Evolutionary conservation across 352 stramenopile species (phyloP).

Genomic region (Globisporangium mamillatum): DNA sequence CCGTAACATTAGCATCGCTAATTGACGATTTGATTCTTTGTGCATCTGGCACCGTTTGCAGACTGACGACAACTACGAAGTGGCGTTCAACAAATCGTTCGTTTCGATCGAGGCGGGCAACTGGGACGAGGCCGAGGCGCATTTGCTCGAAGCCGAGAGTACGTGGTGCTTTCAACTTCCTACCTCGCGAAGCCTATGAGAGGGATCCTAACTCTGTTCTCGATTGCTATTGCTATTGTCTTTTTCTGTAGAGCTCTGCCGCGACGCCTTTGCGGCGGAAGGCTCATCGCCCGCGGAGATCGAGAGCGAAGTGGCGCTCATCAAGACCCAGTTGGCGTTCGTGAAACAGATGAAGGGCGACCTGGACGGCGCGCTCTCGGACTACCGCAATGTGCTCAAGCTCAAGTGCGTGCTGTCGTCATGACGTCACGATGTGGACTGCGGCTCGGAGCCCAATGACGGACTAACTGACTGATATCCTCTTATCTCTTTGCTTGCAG

Average conservation of each 20-base stretch:
- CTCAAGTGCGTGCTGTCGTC: slow-evolving; percentile 47
- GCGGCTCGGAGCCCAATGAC: no score
- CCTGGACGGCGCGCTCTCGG: slow-evolving; percentile 58
- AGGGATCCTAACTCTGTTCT: background rate
- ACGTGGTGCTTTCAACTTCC: slow-evolving; percentile 12
- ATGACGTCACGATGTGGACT: background rate
- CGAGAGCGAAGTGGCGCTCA: slow-evolving; percentile 68
- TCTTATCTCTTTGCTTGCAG: slow-evolving; percentile 20
- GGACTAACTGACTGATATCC: background rate
- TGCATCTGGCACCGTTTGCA: slow-evolving; percentile 10
- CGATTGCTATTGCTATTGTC: background rate
- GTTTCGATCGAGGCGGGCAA: slow-evolving; percentile 65
- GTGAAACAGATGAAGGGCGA: slow-evolving; percentile 79
- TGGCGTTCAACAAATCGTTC: slow-evolving; percentile 86
- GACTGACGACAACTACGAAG: slow-evolving; percentile 74
- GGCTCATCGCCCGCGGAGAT: slow-evolving; percentile 53
- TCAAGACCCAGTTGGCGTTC: slow-evolving; percentile 72
- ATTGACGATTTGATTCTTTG: background rate
- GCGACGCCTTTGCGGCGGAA: slow-evolving; percentile 54
- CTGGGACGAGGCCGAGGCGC: slow-evolving; percentile 41
- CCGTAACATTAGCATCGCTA: background rate
- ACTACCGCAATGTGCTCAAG: slow-evolving; percentile 80
- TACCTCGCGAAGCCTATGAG: background rate
- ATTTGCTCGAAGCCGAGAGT: slow-evolving; percentile 64
- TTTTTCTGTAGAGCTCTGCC: slow-evolving; percentile 52